A percentile compares a stretch with the other conserved stretches of the same genome.
phyloP scores from a whole-genome alignment of 768 basidiomycete genomes.

The Lentinula guzmanii region DNA sequence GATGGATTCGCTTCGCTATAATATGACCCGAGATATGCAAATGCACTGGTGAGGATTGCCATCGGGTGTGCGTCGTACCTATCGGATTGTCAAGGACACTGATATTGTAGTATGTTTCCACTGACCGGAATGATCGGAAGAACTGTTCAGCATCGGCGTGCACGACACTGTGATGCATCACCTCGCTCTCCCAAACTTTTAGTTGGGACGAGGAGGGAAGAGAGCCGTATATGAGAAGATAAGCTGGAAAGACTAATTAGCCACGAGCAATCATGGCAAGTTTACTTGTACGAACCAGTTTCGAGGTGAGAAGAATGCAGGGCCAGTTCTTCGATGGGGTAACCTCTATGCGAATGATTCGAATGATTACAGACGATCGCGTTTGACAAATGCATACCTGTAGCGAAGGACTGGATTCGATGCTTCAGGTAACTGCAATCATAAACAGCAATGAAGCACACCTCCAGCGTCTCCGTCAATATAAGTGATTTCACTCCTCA shows the following conservation, averaged over 20 bases:
- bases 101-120: not conserved
- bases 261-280: not conserved
- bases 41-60: slow-evolving; percentile 83
- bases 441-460: slow-evolving; percentile 21
- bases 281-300: slow-evolving; percentile 27
- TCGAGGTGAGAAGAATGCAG: slow-evolving; percentile 77
- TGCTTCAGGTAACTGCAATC: not conserved
- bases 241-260: slow-evolving; percentile 32
- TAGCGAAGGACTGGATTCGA: slow-evolving; percentile 54
- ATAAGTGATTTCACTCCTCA: slow-evolving; percentile 78
- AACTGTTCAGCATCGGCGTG: slow-evolving; percentile 67
- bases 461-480: slow-evolving; percentile 88
- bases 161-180: slow-evolving; percentile 67
- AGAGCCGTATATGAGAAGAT: slow-evolving; percentile 84
- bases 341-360: slow-evolving; percentile 47
- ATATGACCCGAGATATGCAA: slow-evolving; percentile 84
- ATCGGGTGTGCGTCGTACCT: slow-evolving; percentile 92
- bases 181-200: slow-evolving; percentile 62
- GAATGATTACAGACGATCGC: not conserved
- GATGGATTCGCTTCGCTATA: slow-evolving; percentile 88
- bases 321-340: slow-evolving; percentile 90
- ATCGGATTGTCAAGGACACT: not conserved
- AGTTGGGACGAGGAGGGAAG: slow-evolving; percentile 63
- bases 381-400: slow-evolving; percentile 36
- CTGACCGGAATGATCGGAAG: slow-evolving; percentile 61